These are phyloP conservation scores for Onygenales sp. DNA, from an alignment of 2,329 filamentous ascomycete genomes.

Conservation along the genomic window DNA sequence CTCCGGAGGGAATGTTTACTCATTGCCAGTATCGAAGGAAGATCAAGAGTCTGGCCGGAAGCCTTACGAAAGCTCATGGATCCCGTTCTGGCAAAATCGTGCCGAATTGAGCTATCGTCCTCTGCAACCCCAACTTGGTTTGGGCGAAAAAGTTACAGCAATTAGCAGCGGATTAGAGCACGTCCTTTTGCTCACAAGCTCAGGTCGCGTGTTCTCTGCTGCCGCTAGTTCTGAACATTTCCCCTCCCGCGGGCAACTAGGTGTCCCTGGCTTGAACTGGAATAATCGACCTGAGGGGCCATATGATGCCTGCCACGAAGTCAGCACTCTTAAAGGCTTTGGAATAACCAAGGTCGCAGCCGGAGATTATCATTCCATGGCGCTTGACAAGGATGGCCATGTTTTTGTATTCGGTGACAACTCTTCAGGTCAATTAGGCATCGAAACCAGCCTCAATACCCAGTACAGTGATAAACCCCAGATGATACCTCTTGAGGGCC, in stretches of 20 bases:
- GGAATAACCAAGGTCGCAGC: slow-evolving; percentile 66
- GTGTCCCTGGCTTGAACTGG: slow-evolving; percentile 76
- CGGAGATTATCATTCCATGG: slow-evolving; percentile 79
- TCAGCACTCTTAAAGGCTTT: slow-evolving; percentile 60
- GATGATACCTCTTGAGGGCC: slow-evolving; percentile 57
- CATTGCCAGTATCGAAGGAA: slow-evolving; percentile 63
- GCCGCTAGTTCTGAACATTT: slow-evolving; percentile 70
- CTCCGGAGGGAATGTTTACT: slow-evolving; percentile 69
- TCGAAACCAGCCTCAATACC: slow-evolving; percentile 55
- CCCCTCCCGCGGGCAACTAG: slow-evolving; percentile 76
- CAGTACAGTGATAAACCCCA: slow-evolving; percentile 60
- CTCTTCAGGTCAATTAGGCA: slow-evolving; percentile 80
- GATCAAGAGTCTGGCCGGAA: slow-evolving; percentile 62
- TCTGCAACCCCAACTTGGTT: slow-evolving; percentile 57
- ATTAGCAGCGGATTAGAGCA: slow-evolving; percentile 77
- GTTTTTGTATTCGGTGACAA: slow-evolving; percentile 90
- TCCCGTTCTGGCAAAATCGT: slow-evolving; percentile 59
- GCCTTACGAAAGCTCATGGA: slow-evolving; percentile 56
- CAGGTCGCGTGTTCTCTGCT: slow-evolving; percentile 80
- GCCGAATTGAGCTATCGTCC: slow-evolving; percentile 61
- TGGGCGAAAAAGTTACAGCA: slow-evolving; percentile 63
- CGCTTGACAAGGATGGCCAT: slow-evolving; percentile 63
- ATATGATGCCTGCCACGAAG: slow-evolving; percentile 74
- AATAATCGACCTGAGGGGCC: slow-evolving; percentile 63
- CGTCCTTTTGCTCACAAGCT: slow-evolving; percentile 71